A percentile compares a stretch with the other conserved stretches of the same genome.
phyloP scores from a whole-genome alignment of 371 early-diverging fungal genomes.

The Coemansia sp. region DNA sequence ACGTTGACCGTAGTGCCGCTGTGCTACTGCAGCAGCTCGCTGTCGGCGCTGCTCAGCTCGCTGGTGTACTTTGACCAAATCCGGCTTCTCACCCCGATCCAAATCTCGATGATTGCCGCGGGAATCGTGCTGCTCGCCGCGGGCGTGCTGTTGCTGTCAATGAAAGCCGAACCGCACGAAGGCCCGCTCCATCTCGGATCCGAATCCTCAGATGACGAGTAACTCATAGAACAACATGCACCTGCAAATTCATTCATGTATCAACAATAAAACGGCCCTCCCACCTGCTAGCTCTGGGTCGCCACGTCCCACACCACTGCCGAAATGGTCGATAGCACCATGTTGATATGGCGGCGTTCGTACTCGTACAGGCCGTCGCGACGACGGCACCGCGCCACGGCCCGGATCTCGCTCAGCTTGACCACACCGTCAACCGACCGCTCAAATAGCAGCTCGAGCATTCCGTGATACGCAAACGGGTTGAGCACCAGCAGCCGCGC shows the following conservation, averaged over 20 bases:
- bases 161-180: constrained; percentile 36
- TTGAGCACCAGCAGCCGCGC: constrained; percentile 47
- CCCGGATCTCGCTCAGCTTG: constrained; percentile 25
- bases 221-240: neutral
- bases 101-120: constrained; percentile 63
- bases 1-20: constrained; percentile 79
- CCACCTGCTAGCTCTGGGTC: constrained; percentile 7
- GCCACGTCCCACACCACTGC: constrained; percentile 43
- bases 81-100: constrained; percentile 63
- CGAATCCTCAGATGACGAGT: constrained; percentile 1
- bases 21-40: constrained; percentile 74
- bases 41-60: constrained; percentile 76
- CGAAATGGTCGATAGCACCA: constrained; percentile 43
- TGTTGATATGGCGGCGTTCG: constrained; percentile 48
- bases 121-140: constrained; percentile 65
- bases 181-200: constrained; percentile 17
- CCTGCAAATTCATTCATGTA: too few species aligned
- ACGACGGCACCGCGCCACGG: constrained; percentile 32
- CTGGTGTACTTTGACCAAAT: constrained; percentile 81
- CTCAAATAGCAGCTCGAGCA: constrained; percentile 43
- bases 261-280: too few species aligned
- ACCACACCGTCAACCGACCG: constrained; percentile 20
- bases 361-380: constrained; percentile 43
- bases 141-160: constrained; percentile 69
- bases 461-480: constrained; percentile 39